Evolutionary conservation across 2,329 filamentous ascomycete species (phyloP).

Genomic region (Colletotrichum magnum): DNA sequence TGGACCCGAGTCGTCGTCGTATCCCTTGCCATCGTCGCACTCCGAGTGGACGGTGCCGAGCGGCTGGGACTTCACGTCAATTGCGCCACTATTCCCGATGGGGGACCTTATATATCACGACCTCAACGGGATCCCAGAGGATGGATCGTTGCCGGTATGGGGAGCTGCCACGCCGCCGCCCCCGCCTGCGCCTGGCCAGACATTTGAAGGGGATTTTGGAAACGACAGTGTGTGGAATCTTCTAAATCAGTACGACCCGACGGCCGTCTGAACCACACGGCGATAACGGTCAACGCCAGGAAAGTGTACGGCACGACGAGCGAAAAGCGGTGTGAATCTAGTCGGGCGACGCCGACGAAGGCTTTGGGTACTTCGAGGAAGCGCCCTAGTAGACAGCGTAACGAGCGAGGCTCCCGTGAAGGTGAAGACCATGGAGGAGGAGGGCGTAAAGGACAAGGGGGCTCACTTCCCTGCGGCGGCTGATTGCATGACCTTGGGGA

Average conservation of each 20-base stretch:
- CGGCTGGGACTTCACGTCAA: conserved; percentile 63
- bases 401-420: neutral
- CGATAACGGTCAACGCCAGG: too few species aligned
- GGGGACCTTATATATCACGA: conserved; percentile 72
- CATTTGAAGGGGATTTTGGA: conserved; percentile 68
- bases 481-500: conserved; percentile 25
- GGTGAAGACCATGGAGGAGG: conserved; percentile 8
- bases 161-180: conserved; percentile 40
- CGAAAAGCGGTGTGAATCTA: neutral
- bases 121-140: conserved; percentile 58
- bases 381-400: conserved; percentile 23
- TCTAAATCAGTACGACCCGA: conserved; percentile 63
- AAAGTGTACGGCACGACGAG: neutral
- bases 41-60: conserved; percentile 57
- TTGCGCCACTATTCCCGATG: conserved; percentile 70
- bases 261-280: conserved; percentile 18
- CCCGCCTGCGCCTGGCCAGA: conserved; percentile 52
- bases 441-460: neutral
- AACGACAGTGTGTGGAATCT: conserved; percentile 70
- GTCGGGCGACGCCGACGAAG: conserved; percentile 1
- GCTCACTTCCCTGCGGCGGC: conserved; percentile 8
- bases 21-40: conserved; percentile 32
- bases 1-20: conserved; percentile 46
- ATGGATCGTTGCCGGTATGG: conserved; percentile 44
- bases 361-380: neutral